phyloP scores from a whole-genome alignment of 306 rosid species.

The Medicago lupulina region DNA sequence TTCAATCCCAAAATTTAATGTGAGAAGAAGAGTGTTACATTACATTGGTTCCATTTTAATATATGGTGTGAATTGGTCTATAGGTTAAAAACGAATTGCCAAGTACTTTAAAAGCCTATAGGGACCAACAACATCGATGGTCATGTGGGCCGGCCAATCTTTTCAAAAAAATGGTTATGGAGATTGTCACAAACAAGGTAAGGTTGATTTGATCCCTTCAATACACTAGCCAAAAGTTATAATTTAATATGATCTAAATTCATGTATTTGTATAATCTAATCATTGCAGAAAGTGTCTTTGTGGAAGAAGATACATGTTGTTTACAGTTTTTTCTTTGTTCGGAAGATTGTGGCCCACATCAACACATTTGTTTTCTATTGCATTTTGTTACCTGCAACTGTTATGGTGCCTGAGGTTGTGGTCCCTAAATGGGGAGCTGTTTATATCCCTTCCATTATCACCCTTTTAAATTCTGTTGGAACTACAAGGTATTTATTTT shows the following conservation, averaged over 20 bases:
- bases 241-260: not conserved
- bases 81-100: constrained; percentile 91
- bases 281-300: constrained; percentile 71
- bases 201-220: not conserved
- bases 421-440: constrained; percentile 84
- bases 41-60: not conserved
- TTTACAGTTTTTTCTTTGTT: constrained; percentile 92
- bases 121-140: constrained; percentile 93
- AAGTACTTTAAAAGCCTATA: constrained; percentile 91
- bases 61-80: not conserved
- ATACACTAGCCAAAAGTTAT: not conserved
- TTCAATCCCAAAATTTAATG: constrained; percentile 1
- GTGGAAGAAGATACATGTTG: constrained; percentile 81
- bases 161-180: constrained; percentile 75
- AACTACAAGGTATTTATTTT: constrained; percentile 68
- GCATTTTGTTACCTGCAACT: constrained; percentile 80
- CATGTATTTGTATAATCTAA: not conserved
- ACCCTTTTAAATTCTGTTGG: constrained; percentile 85
- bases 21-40: not conserved
- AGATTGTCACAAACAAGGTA: constrained; percentile 78
- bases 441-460: constrained; percentile 78
- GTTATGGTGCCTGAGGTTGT: constrained; percentile 82
- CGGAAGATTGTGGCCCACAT: constrained; percentile 83
- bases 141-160: constrained; percentile 97
- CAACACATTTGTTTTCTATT: constrained; percentile 75